These are phyloP conservation scores for Linnemannia schmuckeri DNA, from an alignment of 192 early-diverging fungal species.

Conservation along the genomic window DNA sequence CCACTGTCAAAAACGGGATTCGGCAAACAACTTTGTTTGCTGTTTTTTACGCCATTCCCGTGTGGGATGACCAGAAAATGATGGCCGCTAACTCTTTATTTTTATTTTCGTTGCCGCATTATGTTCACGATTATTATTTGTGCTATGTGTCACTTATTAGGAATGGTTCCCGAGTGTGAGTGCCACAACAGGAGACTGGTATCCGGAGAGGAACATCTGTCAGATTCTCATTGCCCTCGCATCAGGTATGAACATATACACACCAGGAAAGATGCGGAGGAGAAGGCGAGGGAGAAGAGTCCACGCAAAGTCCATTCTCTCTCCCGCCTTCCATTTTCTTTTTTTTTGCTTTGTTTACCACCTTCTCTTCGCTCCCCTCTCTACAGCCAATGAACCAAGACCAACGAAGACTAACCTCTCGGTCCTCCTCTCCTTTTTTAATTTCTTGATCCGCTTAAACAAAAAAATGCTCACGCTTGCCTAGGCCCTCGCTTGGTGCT, in stretches of 20 bases:
- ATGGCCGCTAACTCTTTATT: not conserved
- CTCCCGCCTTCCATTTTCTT: not conserved
- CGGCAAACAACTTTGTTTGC: not conserved
- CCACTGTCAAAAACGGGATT: not conserved
- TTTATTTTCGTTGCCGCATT: not conserved
- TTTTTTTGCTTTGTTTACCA: not conserved
- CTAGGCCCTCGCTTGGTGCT: slow-evolving; percentile 61
- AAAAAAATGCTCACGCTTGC: not conserved
- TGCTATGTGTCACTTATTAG: slow-evolving; percentile 15
- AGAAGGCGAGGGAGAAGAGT: not conserved
- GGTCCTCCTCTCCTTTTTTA: not conserved
- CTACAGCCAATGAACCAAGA: not conserved
- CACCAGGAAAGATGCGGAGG: not conserved
- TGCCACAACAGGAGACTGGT: slow-evolving; percentile 82
- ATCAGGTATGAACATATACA: slow-evolving; percentile 46
- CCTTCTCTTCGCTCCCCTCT: not conserved
- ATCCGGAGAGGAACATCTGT: slow-evolving; percentile 76
- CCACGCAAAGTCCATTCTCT: not conserved
- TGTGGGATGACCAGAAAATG: not conserved
- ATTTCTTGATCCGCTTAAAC: not conserved
- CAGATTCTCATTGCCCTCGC: slow-evolving; percentile 81
- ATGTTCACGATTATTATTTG: slow-evolving; percentile 28
- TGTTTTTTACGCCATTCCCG: not conserved
- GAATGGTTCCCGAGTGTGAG: slow-evolving; percentile 85
- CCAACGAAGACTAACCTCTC: not conserved